Conservation (phyloP, 306 rosid species). For the Cicer judaicum region DNA sequence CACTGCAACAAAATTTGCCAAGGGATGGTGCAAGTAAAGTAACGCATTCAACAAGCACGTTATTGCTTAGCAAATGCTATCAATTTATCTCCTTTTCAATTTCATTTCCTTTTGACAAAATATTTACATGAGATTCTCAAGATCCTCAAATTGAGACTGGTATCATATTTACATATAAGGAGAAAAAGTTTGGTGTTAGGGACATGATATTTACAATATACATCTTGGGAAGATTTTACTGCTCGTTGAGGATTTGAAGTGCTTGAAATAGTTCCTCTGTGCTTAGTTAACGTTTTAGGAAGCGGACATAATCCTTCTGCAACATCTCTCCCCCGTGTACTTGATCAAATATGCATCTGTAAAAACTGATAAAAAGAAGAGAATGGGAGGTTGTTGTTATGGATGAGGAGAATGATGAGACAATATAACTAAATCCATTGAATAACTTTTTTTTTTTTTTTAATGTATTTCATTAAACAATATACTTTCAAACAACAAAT, state of each 20-base stretch:
- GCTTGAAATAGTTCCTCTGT: conserved; percentile 41
- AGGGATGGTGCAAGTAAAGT: neutral
- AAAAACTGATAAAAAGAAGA: conserved; percentile 62
- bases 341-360: conserved; percentile 74
- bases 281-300: conserved; percentile 59
- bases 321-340: conserved; percentile 76
- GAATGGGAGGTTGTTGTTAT: conserved; percentile 19
- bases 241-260: conserved; percentile 16
- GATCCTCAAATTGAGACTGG: conserved; percentile 23
- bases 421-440: neutral
- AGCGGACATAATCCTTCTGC: conserved; percentile 72
- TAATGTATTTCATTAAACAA: neutral
- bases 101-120: neutral
- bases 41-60: conserved; percentile 13
- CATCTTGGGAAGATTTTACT: neutral
- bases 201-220: conserved; percentile 52
- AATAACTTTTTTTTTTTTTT: neutral
- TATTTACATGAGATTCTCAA: conserved; percentile 39
- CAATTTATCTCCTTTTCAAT: conserved; percentile 23
- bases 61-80: conserved; percentile 26
- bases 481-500: neutral
- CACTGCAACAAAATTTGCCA: neutral
- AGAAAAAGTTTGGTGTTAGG: conserved; percentile 30
- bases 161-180: conserved; percentile 51
- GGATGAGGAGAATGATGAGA: conserved; percentile 4